Percentiles rank a stretch among this genome's conserved stretches.
Conservation (phyloP, 2,329 filamentous ascomycete species). For the Rhinocladiella mackenziei region DNA sequence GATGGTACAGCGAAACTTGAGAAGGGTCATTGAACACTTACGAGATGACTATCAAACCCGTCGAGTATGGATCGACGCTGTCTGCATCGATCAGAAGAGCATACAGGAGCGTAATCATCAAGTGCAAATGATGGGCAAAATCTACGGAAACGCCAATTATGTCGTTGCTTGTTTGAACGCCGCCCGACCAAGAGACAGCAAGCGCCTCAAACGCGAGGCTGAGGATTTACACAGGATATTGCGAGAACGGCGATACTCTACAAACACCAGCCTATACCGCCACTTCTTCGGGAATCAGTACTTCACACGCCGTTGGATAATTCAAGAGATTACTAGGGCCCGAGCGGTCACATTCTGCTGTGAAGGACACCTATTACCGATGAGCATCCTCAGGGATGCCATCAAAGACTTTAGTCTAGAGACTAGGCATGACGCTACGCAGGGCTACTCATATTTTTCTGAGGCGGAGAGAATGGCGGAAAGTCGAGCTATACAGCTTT, state of each 20-base stretch:
- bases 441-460: too few species aligned
- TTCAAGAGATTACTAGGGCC: slow-evolving; percentile 2
- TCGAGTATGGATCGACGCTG: slow-evolving; percentile 11
- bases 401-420: background rate
- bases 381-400: background rate
- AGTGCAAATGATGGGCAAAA: slow-evolving; percentile 4
- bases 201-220: too few species aligned
- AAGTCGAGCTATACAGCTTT: background rate
- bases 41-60: background rate
- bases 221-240: too few species aligned
- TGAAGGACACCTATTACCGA: background rate
- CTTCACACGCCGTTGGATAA: slow-evolving; percentile 1
- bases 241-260: too few species aligned
- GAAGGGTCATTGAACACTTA: background rate
- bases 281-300: background rate
- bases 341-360: background rate
- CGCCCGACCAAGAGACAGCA: background rate
- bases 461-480: background rate
- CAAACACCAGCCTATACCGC: too few species aligned
- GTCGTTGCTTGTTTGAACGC: slow-evolving; percentile 4
- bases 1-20: background rate
- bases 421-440: too few species aligned
- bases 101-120: slow-evolving; percentile 9
- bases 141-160: slow-evolving; percentile 1
- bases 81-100: slow-evolving; percentile 10